A percentile compares a stretch with the other conserved stretches of the same genome.
Conservation (phyloP, 345 rosid genomes). For the Aethionema arabicum region DNA sequence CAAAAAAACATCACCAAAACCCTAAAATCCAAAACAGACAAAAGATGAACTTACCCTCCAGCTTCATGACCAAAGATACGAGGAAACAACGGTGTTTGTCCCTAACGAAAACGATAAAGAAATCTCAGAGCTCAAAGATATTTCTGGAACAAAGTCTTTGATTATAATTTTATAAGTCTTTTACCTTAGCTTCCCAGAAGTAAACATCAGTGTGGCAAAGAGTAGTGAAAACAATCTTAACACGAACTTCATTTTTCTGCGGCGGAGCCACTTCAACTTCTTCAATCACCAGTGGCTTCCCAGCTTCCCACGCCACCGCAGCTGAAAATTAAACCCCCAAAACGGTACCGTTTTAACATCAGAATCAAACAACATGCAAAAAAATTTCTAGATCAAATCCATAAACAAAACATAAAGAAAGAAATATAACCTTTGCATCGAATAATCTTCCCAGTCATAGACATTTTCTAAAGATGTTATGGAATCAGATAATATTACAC, state of each 20-base stretch:
- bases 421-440: slow-evolving; percentile 59
- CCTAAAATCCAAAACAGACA: not conserved
- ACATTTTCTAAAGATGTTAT: slow-evolving; percentile 22
- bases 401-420: too few species aligned
- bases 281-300: slow-evolving; percentile 79
- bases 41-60: slow-evolving; percentile 51
- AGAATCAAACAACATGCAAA: not conserved
- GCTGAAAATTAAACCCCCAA: slow-evolving; percentile 42
- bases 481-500: too few species aligned
- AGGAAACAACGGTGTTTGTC: slow-evolving; percentile 74
- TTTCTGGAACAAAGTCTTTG: too few species aligned
- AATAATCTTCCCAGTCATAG: slow-evolving; percentile 60
- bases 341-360: slow-evolving; percentile 19
- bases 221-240: slow-evolving; percentile 76
- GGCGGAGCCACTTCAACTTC: slow-evolving; percentile 93
- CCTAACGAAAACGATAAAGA: slow-evolving; percentile 40
- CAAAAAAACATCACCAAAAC: slow-evolving; percentile 1
- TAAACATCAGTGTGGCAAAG: slow-evolving; percentile 90
- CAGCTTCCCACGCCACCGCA: slow-evolving; percentile 93
- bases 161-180: not conserved
- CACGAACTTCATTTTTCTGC: slow-evolving; percentile 73
- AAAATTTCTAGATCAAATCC: too few species aligned
- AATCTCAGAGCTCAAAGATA: not conserved
- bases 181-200: slow-evolving; percentile 96
- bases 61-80: slow-evolving; percentile 91